phyloP scores from a whole-genome alignment of 345 rosid genomes.

The Rubroshorea leprosula region DNA sequence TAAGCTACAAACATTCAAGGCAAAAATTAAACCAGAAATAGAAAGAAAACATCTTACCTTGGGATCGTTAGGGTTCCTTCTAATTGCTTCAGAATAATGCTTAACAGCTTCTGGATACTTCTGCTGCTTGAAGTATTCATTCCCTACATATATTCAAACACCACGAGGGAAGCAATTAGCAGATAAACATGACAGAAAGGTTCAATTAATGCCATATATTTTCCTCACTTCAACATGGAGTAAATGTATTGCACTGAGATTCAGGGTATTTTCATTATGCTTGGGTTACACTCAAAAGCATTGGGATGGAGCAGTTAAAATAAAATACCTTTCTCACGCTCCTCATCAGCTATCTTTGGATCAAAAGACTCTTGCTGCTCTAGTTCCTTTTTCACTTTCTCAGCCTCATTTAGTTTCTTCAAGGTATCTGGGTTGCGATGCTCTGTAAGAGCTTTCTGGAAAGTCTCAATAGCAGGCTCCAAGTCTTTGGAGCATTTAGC shows the following conservation, averaged over 20 bases:
- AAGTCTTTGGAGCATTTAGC: slow-evolving; percentile 77
- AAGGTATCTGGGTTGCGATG: slow-evolving; percentile 96
- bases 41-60: slow-evolving; percentile 33
- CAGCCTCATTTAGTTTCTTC: slow-evolving; percentile 88
- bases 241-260: too few species aligned
- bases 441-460: slow-evolving; percentile 98
- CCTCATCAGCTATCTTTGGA: slow-evolving; percentile 82
- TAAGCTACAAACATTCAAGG: neutral
- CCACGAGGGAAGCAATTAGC: neutral
- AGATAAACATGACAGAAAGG: neutral
- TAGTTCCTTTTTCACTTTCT: slow-evolving; percentile 84
- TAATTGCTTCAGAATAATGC: slow-evolving; percentile 87
- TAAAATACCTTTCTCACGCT: slow-evolving; percentile 86
- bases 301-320: too few species aligned
- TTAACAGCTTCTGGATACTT: slow-evolving; percentile 87
- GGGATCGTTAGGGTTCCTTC: slow-evolving; percentile 76
- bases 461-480: slow-evolving; percentile 90
- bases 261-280: too few species aligned
- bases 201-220: neutral
- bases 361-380: slow-evolving; percentile 93
- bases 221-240: too few species aligned
- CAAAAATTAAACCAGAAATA: neutral
- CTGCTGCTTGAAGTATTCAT: slow-evolving; percentile 86
- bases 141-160: slow-evolving; percentile 40
- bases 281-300: too few species aligned